Evolutionary conservation across 805 yeast species (phyloP).

Genomic region (Maudiozyma pseudohumilis): DNA sequence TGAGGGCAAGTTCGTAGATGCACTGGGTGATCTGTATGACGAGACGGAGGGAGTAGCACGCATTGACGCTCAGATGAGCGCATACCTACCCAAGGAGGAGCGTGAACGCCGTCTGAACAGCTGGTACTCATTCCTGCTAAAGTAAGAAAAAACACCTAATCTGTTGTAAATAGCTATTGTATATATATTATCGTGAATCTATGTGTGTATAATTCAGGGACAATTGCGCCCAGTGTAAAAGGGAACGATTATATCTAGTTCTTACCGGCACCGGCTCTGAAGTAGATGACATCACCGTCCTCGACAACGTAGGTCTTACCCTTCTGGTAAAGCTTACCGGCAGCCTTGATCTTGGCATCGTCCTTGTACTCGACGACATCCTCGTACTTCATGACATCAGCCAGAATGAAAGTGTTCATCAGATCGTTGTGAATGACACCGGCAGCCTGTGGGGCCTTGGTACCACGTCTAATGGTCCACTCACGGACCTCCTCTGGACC

Average conservation of each 20-base stretch:
- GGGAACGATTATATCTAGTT: constrained; percentile 29
- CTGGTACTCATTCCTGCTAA: constrained; percentile 38
- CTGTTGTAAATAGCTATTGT: background rate
- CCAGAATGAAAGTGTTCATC: constrained; percentile 89
- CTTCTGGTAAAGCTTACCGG: constrained; percentile 82
- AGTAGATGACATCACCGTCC: constrained; percentile 86
- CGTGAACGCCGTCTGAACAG: constrained; percentile 55
- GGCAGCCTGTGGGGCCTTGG: constrained; percentile 97
- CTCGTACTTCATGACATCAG: constrained; percentile 79
- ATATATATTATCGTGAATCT: background rate
- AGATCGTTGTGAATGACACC: constrained; percentile 96
- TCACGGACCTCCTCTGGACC: constrained; percentile 96
- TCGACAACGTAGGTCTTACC: constrained; percentile 94
- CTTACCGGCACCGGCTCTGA: constrained; percentile 93
- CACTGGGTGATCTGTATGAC: constrained; percentile 81
- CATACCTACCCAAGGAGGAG: constrained; percentile 64
- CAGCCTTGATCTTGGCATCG: constrained; percentile 72
- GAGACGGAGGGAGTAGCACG: constrained; percentile 68
- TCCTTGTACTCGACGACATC: constrained; percentile 72
- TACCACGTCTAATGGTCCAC: constrained; percentile 91
- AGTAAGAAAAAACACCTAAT: constrained; percentile 5
- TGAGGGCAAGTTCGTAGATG: constrained; percentile 91
- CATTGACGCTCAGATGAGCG: constrained; percentile 65
- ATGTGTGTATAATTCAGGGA: background rate
- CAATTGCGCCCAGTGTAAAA: too few relatives aligned